Percentiles rank a stretch among this genome's conserved stretches.
These are phyloP conservation scores for Wickerhamiella domercqiae DNA, from an alignment of 805 yeast genomes.

Conservation along the genomic window DNA sequence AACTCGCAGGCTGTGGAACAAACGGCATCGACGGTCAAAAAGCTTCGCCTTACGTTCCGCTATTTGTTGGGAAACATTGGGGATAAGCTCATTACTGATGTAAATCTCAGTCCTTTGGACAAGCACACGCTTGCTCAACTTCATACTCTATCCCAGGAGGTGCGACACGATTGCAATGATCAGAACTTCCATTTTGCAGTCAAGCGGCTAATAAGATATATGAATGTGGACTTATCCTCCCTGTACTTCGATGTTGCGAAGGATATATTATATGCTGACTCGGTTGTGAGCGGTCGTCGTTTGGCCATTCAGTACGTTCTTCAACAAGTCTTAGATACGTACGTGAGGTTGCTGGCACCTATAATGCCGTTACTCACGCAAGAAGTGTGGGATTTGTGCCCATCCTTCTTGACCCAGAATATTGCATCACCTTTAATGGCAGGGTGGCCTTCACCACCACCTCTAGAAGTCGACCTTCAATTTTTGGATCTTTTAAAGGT, in stretches of 20 bases:
- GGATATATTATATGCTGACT: slow-evolving; percentile 70
- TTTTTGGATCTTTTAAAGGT: slow-evolving; percentile 26
- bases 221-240: slow-evolving; percentile 65
- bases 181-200: slow-evolving; percentile 60
- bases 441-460: slow-evolving; percentile 25
- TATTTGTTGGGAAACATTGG: slow-evolving; percentile 68
- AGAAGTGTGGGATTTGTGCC: slow-evolving; percentile 65
- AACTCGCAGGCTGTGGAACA: slow-evolving; percentile 59
- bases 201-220: slow-evolving; percentile 50
- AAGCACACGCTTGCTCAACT: slow-evolving; percentile 45
- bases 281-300: slow-evolving; percentile 32
- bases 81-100: slow-evolving; percentile 4
- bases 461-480: slow-evolving; percentile 25
- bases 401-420: slow-evolving; percentile 20
- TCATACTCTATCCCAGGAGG: slow-evolving; percentile 29
- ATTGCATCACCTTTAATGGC: slow-evolving; percentile 33
- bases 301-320: slow-evolving; percentile 54
- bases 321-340: slow-evolving; percentile 35
- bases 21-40: slow-evolving; percentile 67
- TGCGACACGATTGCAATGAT: slow-evolving; percentile 33
- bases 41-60: slow-evolving; percentile 65
- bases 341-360: slow-evolving; percentile 60
- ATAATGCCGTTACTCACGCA: slow-evolving; percentile 72
- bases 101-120: slow-evolving; percentile 29
- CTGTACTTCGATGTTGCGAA: slow-evolving; percentile 75